A percentile compares a stretch with the other conserved stretches of the same genome.
phyloP scores from a whole-genome alignment of 257 asterid species.

The Nicotiana paniculata region DNA sequence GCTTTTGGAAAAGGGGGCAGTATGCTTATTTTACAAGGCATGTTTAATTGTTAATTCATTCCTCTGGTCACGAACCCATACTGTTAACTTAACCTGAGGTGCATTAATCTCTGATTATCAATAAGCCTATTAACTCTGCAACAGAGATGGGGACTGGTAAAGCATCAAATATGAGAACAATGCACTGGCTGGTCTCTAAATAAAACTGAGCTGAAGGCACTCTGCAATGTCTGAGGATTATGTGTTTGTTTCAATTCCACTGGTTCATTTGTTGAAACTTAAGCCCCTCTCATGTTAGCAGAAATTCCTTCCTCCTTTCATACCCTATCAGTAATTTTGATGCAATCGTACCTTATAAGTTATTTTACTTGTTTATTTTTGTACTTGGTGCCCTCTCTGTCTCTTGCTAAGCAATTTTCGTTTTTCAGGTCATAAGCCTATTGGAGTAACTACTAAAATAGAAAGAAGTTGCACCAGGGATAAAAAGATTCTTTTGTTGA shows the following conservation, averaged over 20 bases:
- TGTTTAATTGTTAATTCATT: neutral
- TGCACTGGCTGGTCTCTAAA: neutral
- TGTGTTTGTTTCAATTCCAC: neutral
- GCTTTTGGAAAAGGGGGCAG: neutral
- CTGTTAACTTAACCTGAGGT: neutral
- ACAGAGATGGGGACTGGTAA: neutral
- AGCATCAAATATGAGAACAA: neutral
- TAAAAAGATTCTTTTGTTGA: neutral
- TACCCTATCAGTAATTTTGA: neutral
- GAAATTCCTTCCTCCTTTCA: neutral
- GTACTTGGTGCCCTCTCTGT: neutral
- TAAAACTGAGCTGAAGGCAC: neutral
- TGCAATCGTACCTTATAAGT: neutral
- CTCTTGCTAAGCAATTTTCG: neutral
- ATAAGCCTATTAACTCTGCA: neutral
- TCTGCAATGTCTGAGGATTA: slow-evolving; percentile 7
- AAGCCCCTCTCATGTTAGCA: neutral
- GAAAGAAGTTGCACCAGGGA: neutral
- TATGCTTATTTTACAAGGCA: neutral
- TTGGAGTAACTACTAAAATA: slow-evolving; percentile 2
- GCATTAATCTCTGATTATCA: neutral
- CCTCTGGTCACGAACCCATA: neutral
- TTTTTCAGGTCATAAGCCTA: slow-evolving; percentile 9
- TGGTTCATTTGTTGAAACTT: neutral
- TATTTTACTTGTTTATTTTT: neutral